A percentile compares a stretch with the other conserved stretches of the same genome.
Evolutionary conservation across 495 filamentous ascomycete species (phyloP).

Genomic region (Hamigera avellanea): DNA sequence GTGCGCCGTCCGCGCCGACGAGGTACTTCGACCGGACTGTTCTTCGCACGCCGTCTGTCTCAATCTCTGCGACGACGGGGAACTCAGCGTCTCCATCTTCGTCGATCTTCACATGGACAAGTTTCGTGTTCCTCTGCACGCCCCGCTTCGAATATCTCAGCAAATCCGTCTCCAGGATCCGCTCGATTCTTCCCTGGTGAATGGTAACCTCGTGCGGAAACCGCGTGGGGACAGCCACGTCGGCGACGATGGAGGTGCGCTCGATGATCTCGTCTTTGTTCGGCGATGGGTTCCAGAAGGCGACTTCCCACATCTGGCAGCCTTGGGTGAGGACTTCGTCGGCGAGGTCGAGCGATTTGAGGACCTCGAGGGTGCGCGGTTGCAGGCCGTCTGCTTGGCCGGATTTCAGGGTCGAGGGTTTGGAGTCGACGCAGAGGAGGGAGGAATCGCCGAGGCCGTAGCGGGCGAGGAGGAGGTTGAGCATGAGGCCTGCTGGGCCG

Average conservation of each 20-base stretch:
- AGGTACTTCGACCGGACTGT: slow-evolving; percentile 50
- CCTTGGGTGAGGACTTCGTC: slow-evolving; percentile 32
- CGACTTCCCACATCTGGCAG: slow-evolving; percentile 39
- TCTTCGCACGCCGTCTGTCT: slow-evolving; percentile 35
- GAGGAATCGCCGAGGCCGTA: slow-evolving; percentile 33
- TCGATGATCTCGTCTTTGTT: slow-evolving; percentile 39
- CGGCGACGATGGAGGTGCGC: slow-evolving; percentile 35
- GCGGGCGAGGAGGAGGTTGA: slow-evolving; percentile 33
- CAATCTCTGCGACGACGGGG: slow-evolving; percentile 20
- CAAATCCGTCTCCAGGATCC: slow-evolving; percentile 46
- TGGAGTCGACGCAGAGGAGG: slow-evolving; percentile 36
- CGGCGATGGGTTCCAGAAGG: slow-evolving; percentile 36
- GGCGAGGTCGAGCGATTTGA: slow-evolving; percentile 29
- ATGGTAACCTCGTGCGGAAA: slow-evolving; percentile 45
- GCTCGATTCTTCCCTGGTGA: slow-evolving; percentile 52
- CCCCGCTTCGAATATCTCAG: slow-evolving; percentile 36
- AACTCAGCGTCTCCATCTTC: slow-evolving; percentile 45
- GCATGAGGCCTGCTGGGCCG: slow-evolving; percentile 38
- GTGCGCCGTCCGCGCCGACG: slow-evolving; percentile 58
- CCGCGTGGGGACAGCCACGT: slow-evolving; percentile 34
- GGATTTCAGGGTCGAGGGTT: slow-evolving; percentile 27
- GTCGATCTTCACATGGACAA: slow-evolving; percentile 43
- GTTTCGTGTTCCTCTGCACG: slow-evolving; percentile 38
- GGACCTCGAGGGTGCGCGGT: slow-evolving; percentile 53
- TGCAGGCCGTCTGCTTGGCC: slow-evolving; percentile 58